Base-by-base conservation (phyloP, 2,329 filamentous ascomycete genomes). In the Diaporthe helianthi region DNA sequence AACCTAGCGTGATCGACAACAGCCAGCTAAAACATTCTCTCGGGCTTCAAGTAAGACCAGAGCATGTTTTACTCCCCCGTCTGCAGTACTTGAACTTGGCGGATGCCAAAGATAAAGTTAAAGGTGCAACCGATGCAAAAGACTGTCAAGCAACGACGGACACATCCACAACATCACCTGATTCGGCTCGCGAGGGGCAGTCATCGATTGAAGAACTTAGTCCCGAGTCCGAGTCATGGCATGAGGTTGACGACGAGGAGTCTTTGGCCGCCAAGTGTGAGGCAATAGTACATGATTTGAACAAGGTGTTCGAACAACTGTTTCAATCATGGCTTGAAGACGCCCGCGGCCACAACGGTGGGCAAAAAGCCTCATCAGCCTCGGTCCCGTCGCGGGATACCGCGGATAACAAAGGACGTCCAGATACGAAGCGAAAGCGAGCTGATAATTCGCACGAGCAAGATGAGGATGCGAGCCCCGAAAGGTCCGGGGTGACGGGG, bases 401-500 rank as follows among this genome's bases (percentile, higher is more conserved):
- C 19, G 9, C 7, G 19, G 7, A 3, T 46, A 9, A 9, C 1
- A 19, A 19, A 7, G 10, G 10, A n/a, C 41, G 41, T 9, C 1
- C 19, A 9, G 19, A 46, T 2, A 8, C 41, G 6, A 46, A n/a
- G 10, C 41, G 41, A 8, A 46, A 46, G 19, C 41, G 41, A 10
- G 15, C 2, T 19, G 41, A 46, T 46, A 46, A n/a, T 46, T 22
- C 41, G 15, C 19, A 46, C 6, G 41, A n/a, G 7, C 41, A 46
- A 6, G 41, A 46, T 10, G 19, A n/a, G 2, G 41, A 46, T 10
- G 7, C 19, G 19, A 46, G 19, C 19, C 41, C 41, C 2, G 19
- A 10, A 9, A 1, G 41, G 7, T 9, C 17, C n/a, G 2, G 17
- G 8, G 1, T 8, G 2, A 4, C 8, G 2, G 8, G 17, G 10